Evolutionary conservation across 768 basidiomycete species (phyloP), one percentile per base, ranked within the genome.

Genomic region (Russula abietina): DNA sequence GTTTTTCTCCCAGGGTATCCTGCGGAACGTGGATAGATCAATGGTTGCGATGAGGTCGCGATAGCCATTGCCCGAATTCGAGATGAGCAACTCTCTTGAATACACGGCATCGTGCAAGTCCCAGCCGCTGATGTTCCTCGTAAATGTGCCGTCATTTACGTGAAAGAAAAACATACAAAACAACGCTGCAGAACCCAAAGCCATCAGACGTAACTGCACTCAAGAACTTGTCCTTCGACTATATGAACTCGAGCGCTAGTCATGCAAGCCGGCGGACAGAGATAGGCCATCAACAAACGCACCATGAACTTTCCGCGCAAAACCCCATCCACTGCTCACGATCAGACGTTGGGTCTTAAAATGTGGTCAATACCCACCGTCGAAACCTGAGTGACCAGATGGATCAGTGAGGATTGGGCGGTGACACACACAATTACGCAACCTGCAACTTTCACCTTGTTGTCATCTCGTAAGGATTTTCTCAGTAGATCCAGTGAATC

Each of bases 261-360:
- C 59, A 67, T 30, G 36, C 52, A 60, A 33, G 48, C 57, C 10
- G 56, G 49, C 12, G 59, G 49, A 52, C 33, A 39, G 32, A n/a
- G 52, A 39, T 24, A 36, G 11, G 16, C 6, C 43, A 36, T 8
- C 30, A 14, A 50, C 5, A 2, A 24, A 55, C 79, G 50, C 68
- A 88, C 90, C 89, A 93, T 91, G 71, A 87, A 90, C 75, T 98
- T 98, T n/a, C 96, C 96, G 36, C 96, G 82, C 17, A 97, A 79
- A 12, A 98, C 86, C 32, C 96, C 96, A 74, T 98, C 96, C 39
- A 95, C 93, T 94, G 67, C 9, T 19, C 38, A 52, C 36, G 30
- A 56, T 48, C 26, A 53, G 62, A 63, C 17, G 32, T 58, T 26
- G 33, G n/a, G 28, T 48, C n/a, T 32, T 30, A 39, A 48, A 26